phyloP scores from a whole-genome alignment of 129 eudicot genomes.

The Lactuca sativa region DNA sequence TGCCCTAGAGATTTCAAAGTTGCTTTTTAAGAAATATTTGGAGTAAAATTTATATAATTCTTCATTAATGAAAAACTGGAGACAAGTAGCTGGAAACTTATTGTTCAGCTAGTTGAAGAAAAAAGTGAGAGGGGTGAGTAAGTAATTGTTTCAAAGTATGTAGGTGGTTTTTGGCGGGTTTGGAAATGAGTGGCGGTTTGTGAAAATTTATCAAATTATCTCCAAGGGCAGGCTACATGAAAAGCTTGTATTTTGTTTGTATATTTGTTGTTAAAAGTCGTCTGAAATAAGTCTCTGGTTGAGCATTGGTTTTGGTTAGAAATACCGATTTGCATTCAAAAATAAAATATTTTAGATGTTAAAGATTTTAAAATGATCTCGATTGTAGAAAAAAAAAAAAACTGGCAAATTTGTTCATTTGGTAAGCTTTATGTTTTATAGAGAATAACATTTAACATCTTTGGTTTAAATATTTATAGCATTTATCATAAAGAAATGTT shows the following conservation, averaged over 20 bases:
- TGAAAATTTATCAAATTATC: background rate
- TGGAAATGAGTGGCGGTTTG: constrained; percentile 9
- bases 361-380: no score
- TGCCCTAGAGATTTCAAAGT: constrained; percentile 61
- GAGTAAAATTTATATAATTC: constrained; percentile 8
- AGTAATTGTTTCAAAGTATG: constrained; percentile 11
- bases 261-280: background rate
- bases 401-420: no score
- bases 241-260: background rate
- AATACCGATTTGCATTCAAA: no score
- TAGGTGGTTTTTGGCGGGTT: constrained; percentile 15
- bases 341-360: no score
- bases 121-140: constrained; percentile 1
- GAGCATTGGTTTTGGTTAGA: no score
- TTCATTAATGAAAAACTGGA: background rate
- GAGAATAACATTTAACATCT: no score
- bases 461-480: no score
- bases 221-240: background rate
- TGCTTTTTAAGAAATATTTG: constrained; percentile 57
- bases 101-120: background rate
- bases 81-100: background rate
- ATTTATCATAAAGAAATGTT: no score
- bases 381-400: no score
- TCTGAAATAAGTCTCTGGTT: no score
- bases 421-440: no score